These are phyloP conservation scores for Gamarada debralockiae DNA, from an alignment of 495 filamentous ascomycete species.

Conservation along the genomic window DNA sequence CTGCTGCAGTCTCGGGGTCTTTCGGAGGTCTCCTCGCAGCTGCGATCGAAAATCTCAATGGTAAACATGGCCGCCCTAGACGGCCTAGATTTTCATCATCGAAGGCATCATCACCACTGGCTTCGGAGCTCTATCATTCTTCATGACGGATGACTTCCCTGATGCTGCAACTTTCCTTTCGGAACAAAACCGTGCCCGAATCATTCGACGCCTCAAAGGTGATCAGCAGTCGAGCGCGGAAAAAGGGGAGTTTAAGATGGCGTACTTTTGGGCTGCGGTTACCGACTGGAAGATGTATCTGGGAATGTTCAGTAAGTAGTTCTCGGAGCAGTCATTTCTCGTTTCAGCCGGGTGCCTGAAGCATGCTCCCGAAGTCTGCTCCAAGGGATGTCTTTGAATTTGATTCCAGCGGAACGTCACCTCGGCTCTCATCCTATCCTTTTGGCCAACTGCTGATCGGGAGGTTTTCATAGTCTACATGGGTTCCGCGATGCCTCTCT, in stretches of 20 bases:
- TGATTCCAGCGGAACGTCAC: too few relatives aligned
- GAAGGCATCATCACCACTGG: constrained; percentile 42
- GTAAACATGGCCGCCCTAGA: constrained; percentile 38
- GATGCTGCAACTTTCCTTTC: constrained; percentile 48
- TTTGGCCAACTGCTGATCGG: too few relatives aligned
- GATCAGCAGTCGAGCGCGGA: constrained; percentile 68
- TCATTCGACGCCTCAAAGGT: constrained; percentile 41
- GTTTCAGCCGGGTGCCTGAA: too few relatives aligned
- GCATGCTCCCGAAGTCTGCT: too few relatives aligned
- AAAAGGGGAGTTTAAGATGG: constrained; percentile 68
- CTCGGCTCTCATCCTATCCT: too few relatives aligned
- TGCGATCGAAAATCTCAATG: constrained; percentile 58
- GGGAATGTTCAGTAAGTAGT: constrained; percentile 42
- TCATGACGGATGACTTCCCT: constrained; percentile 55
- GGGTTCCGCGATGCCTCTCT: too few relatives aligned
- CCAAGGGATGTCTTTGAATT: too few relatives aligned
- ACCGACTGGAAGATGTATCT: constrained; percentile 65
- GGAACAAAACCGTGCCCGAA: constrained; percentile 41
- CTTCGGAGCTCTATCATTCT: constrained; percentile 42
- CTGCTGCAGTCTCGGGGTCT: constrained; percentile 52
- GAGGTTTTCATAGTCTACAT: too few relatives aligned
- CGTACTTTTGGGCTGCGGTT: constrained; percentile 63
- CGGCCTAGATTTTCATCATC: constrained; percentile 69
- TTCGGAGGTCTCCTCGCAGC: constrained; percentile 58
- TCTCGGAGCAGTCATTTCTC: too few relatives aligned